Base-by-base conservation (phyloP, 2,329 filamentous ascomycete species). In the Penicillium rolfsii region DNA sequence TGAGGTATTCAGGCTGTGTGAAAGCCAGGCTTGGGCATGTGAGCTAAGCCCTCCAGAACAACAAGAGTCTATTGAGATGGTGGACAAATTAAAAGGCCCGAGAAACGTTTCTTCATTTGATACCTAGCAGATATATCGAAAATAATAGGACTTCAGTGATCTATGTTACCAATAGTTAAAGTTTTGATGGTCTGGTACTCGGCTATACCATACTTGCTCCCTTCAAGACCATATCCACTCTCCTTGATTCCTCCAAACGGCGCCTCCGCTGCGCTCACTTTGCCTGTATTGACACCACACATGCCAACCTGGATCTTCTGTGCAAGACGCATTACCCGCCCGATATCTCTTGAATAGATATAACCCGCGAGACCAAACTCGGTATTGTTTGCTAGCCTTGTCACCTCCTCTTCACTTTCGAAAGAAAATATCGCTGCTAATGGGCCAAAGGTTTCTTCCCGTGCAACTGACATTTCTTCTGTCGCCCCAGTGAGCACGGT, bases 381-480 rank as follows among this genome's bases (percentile, higher is more conserved):
- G 1, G 89, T 82, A 40, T 81, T 77, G 76, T 98, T 98, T 2
- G 94, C 93, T 64, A 92, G 78, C 65, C 83, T 80, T 28, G 97
- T 85, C 1, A 96, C 94, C 70, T 97, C 93, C 26, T 89, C 87
- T 77, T 97, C 93, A 0, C 88, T 91, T 33, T 89, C 84, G 72
- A 97, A 98, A 41, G 86, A 84, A 80, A 96, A 96, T 7, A 97
- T 77, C 0, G 90, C 93, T 0, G 93, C 93, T 0, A 97, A 88
- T 1, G 94, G 94, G 0, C 94, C 94, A 74, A 98, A 98, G 0
- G 92, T 97, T 81, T 98, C 94, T 76, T 97, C 93, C 2, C 79
- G 79, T 2, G 90, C 87, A 65, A 97, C 85, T 60, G 84, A 83
- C 93, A 97, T 97, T 43, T 91, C 85, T 52, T 83, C 80, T 1